Percentiles rank a stretch among this genome's conserved stretches.
Conservation (phyloP, 441 rosid genomes). For the Macaranga tanarius region DNA sequence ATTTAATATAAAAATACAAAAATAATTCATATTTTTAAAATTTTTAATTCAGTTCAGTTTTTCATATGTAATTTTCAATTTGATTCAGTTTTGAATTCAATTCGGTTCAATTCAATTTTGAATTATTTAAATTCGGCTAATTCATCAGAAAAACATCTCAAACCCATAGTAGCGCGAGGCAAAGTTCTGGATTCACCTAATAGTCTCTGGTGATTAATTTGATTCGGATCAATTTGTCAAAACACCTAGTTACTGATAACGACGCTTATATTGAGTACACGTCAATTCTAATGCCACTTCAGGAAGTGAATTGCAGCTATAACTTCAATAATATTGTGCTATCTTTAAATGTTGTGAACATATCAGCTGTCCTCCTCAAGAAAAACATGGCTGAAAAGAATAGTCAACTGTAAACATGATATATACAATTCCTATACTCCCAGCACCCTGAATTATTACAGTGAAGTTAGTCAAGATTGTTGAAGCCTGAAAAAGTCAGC, state of each 20-base stretch:
- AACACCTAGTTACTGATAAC: neutral
- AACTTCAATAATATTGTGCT: conserved; percentile 15
- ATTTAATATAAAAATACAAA: no score
- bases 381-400: neutral
- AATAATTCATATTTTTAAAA: no score
- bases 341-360: neutral
- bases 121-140: no score
- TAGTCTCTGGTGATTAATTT: conserved; percentile 2
- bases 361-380: neutral
- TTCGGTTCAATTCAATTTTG: no score
- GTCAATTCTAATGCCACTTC: conserved; percentile 11
- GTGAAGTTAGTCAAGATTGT: conserved; percentile 13
- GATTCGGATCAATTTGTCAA: neutral
- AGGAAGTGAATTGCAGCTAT: conserved; percentile 17
- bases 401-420: neutral
- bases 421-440: neutral
- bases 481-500: conserved; percentile 65
- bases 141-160: no score
- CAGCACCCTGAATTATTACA: no score
- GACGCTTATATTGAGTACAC: neutral
- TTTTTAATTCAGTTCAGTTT: no score
- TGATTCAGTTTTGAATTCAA: no score
- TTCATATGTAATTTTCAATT: no score
- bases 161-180: no score
- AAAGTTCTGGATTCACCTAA: neutral